Percentiles rank a stretch among this genome's conserved stretches.
These are phyloP conservation scores for Blastomyces percursus DNA, from an alignment of 2,329 filamentous ascomycete species.

Conservation along the genomic window DNA sequence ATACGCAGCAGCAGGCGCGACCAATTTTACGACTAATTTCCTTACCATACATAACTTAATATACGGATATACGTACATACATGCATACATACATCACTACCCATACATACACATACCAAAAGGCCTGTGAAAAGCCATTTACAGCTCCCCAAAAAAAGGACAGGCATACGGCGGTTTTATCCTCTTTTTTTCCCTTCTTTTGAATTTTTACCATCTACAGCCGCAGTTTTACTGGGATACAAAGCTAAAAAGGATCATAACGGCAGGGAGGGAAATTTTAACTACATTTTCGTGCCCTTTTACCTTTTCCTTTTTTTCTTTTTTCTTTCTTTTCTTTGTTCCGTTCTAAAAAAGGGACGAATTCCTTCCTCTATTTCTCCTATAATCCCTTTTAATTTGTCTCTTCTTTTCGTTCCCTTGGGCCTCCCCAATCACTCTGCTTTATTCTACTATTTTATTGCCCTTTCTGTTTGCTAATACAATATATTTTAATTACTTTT, in stretches of 20 bases:
- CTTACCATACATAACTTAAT: constrained; percentile 1
- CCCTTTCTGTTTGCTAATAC: neutral
- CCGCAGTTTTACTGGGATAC: neutral
- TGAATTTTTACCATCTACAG: neutral
- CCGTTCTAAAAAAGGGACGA: neutral
- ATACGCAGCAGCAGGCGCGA: neutral
- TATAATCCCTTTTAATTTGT: neutral
- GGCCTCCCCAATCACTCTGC: neutral
- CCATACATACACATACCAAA: neutral
- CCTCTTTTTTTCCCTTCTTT: constrained; percentile 8
- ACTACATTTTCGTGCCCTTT: neutral
- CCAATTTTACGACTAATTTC: constrained; percentile 1
- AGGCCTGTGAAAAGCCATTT: neutral
- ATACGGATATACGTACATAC: neutral
- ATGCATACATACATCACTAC: neutral
- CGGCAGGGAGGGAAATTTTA: neutral
- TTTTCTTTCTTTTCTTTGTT: neutral
- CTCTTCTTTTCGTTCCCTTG: neutral
- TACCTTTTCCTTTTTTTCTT: neutral
- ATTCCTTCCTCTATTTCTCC: neutral
- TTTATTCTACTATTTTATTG: neutral
- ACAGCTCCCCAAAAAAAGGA: neutral
- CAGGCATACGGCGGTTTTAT: neutral
- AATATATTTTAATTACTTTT: neutral
- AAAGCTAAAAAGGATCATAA: neutral